phyloP scores from a whole-genome alignment of 1,284 basidiomycete species.

The Abortiporus biennis region DNA sequence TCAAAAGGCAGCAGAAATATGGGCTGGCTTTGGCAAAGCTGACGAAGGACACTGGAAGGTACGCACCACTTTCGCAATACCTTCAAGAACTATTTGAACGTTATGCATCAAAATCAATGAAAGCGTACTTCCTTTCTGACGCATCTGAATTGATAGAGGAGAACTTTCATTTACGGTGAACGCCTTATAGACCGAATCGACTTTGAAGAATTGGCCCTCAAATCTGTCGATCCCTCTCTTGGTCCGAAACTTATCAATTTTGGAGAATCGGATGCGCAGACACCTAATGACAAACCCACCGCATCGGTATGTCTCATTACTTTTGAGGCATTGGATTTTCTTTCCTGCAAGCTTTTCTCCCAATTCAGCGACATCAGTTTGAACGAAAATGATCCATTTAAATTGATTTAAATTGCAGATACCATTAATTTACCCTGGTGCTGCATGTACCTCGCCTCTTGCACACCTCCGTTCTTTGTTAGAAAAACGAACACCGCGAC shows the following conservation, averaged over 20 bases:
- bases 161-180: constrained; percentile 57
- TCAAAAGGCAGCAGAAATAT: constrained; percentile 45
- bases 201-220: constrained; percentile 71
- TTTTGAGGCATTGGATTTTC: too few species aligned
- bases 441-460: constrained; percentile 41
- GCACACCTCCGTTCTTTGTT: constrained; percentile 48
- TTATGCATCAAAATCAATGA: too few species aligned
- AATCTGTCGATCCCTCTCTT: constrained; percentile 61
- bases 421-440: constrained; percentile 62
- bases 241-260: constrained; percentile 37
- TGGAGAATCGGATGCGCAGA: too few species aligned
- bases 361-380: too few species aligned
- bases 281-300: too few species aligned
- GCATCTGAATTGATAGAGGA: constrained; percentile 35
- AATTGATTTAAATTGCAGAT: constrained; percentile 40
- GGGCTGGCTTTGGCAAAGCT: constrained; percentile 63
- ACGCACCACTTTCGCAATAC: not conserved
- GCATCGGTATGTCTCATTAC: too few species aligned
- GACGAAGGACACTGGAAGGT: constrained; percentile 61
- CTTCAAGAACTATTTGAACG: not conserved
- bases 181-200: constrained; percentile 63
- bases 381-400: too few species aligned
- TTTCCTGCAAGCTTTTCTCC: too few species aligned
- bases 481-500: constrained; percentile 49
- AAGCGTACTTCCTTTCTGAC: too few species aligned